Base-by-base conservation (phyloP, 371 early-diverging fungal genomes). In the Rhizopus arrhizus region DNA sequence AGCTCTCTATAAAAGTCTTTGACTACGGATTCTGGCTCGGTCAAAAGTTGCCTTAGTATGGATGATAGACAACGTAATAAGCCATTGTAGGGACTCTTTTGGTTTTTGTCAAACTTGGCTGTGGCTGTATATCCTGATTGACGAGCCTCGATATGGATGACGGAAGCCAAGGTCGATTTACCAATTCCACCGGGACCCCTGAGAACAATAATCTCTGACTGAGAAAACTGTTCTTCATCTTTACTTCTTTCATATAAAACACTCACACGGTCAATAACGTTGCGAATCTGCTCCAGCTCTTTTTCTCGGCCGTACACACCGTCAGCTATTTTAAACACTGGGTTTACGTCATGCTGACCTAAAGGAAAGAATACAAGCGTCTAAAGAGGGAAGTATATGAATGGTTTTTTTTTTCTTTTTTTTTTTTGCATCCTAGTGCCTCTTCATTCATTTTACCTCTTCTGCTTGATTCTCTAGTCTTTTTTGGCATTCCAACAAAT, bases 401-500 rank as follows among this genome's bases (percentile, higher is more conserved):
- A 47, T 34, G 16, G 35, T 5, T 2, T 8, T 35, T 5, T 49
- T 34, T 9, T 22, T 22, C 22, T 22, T 22, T 22, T 22, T 22
- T 22, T 22, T 22, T 22, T 22, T 22, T 22, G 22, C 22, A 22
- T 22, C 22, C 22, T 22, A 0, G 22, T 22, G 22, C 22, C 0
- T 22, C 22, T 22, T 45, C 46, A 40, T 34, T 33, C 38, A 29
- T 22, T 34, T 49, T 72, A 69, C 69, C 38, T 66, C 62, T 16
- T 51, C 41, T n/a, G 66, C 33, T 6, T 47, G 56, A 8, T 34
- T 13, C 9, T 54, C 57, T 15, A 85, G 49, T n/a, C 66, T 66
- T 35, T 66, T 70, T 34, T 78, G 55, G 50, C 83, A 85, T 29
- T 73, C 76, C 9, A 79, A 51, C 9, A 85, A 71, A 60, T 85